These are phyloP conservation scores for Prunus campanulata DNA, from an alignment of 306 rosid genomes.

Conservation along the genomic window DNA sequence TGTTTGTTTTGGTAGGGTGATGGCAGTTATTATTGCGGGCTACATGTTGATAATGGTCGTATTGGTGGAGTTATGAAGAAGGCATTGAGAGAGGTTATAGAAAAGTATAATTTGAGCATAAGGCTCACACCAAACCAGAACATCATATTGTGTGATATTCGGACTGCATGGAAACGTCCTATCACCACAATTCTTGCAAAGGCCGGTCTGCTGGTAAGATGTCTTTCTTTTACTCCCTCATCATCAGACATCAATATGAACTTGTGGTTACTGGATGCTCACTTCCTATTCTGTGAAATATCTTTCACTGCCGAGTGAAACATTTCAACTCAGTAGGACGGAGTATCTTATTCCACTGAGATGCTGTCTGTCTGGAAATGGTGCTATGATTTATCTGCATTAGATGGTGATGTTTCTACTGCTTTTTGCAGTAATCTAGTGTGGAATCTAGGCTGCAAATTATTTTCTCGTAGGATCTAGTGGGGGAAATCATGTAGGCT, in stretches of 20 bases:
- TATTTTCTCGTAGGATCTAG: not conserved
- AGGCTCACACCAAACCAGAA: constrained; percentile 95
- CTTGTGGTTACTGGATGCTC: not conserved
- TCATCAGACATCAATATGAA: constrained; percentile 6
- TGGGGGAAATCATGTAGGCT: not conserved
- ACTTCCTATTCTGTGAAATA: not conserved
- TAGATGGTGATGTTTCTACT: not conserved
- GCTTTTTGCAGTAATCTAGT: not conserved
- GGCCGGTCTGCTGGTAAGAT: constrained; percentile 91
- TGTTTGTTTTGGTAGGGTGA: constrained; percentile 59
- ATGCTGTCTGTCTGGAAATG: not conserved
- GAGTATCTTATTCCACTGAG: not conserved
- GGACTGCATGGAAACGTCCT: constrained; percentile 84
- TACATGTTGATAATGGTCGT: constrained; percentile 92
- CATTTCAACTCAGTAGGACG: not conserved
- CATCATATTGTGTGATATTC: constrained; percentile 82
- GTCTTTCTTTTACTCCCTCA: constrained; percentile 19
- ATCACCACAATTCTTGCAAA: constrained; percentile 84
- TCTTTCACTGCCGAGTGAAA: not conserved
- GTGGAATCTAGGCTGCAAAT: not conserved
- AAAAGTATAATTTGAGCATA: constrained; percentile 72
- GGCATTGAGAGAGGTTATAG: constrained; percentile 83
- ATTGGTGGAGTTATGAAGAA: constrained; percentile 81
- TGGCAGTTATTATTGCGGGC: constrained; percentile 82
- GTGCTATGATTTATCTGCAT: not conserved